Evolutionary conservation across 768 basidiomycete genomes (phyloP), one percentile per base, ranked within the genome.

Genomic region (Hortiboletus campestris): DNA sequence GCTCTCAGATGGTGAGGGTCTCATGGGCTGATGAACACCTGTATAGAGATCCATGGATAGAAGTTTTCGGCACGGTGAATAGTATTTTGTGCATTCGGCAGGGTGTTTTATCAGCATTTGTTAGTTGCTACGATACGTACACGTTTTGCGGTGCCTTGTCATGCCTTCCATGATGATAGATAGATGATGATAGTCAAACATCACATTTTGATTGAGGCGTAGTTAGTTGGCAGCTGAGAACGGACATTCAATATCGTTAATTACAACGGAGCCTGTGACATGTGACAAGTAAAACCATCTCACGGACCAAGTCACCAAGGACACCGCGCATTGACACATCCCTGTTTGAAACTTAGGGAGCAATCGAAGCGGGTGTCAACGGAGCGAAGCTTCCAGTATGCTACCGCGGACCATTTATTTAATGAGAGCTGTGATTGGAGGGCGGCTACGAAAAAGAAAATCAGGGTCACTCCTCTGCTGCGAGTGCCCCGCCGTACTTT

Each of bases 1-100:
- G 2, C 73, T 78, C 39, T 84, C 82, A 5, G 84, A 84, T 51
- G 81, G 81, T 3, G 83, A 84, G 69, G 81, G 81, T 35, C 71
- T 81, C 32, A 56, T 76, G 49, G 75, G 76, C 22, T 79, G 63
- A 49, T 35, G 14, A 12, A n/a, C 11, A 20, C 14, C 9, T 34
- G 39, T 41, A 45, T 46, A 38, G 17, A 40, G 9, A 22, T 11
- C 1, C 19, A 14, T 42, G 52, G 20, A 51, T 46, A 49, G 48
- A 60, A 50, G 55, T 52, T 57, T 54, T 55, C 43, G 29, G 14
- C 31, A 53, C 36, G 29, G 49, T 39, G 35, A 42, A 49, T 51
- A 55, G 48, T 54, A 46, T 32, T 58, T 39, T 17, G 38, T 41
- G 46, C 42, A 28, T 51, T 14, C 4, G 6, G 19, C 10, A 22